Conservation (phyloP, 2,329 filamentous ascomycete species). For the Neonectria punicea region DNA sequence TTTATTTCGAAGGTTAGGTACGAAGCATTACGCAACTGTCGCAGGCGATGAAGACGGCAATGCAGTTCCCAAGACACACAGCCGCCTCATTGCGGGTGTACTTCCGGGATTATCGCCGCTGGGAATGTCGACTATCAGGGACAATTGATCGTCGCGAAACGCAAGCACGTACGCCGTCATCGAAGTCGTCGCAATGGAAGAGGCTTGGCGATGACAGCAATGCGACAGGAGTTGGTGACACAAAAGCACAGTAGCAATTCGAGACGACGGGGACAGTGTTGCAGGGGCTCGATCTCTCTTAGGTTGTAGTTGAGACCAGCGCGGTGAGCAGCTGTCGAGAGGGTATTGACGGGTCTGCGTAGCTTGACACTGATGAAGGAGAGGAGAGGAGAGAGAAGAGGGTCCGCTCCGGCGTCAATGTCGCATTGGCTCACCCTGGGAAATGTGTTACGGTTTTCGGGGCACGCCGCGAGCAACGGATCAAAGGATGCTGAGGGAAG, state of each 20-base stretch:
- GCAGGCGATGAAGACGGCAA: slow-evolving; percentile 1
- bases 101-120: slow-evolving; percentile 5
- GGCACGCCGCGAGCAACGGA: slow-evolving; percentile 8
- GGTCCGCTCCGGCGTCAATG: slow-evolving; percentile 16
- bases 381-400: background rate
- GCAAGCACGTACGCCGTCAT: slow-evolving; percentile 5
- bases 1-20: slow-evolving; percentile 18
- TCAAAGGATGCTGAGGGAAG: slow-evolving; percentile 14
- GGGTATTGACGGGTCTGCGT: slow-evolving; percentile 10
- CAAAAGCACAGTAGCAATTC: slow-evolving; percentile 18
- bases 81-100: slow-evolving; percentile 11
- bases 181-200: slow-evolving; percentile 15
- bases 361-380: background rate
- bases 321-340: slow-evolving; percentile 18
- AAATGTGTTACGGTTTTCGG: slow-evolving; percentile 22
- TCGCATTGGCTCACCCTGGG: slow-evolving; percentile 12
- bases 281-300: background rate
- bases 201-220: slow-evolving; percentile 21
- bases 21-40: slow-evolving; percentile 2
- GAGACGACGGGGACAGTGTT: slow-evolving; percentile 10
- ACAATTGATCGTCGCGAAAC: slow-evolving; percentile 18
- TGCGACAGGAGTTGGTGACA: slow-evolving; percentile 24
- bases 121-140: slow-evolving; percentile 8
- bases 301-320: slow-evolving; percentile 1
- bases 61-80: background rate